Conservation (phyloP, 352 stramenopile species). For the Phytophthora vignae region DNA sequence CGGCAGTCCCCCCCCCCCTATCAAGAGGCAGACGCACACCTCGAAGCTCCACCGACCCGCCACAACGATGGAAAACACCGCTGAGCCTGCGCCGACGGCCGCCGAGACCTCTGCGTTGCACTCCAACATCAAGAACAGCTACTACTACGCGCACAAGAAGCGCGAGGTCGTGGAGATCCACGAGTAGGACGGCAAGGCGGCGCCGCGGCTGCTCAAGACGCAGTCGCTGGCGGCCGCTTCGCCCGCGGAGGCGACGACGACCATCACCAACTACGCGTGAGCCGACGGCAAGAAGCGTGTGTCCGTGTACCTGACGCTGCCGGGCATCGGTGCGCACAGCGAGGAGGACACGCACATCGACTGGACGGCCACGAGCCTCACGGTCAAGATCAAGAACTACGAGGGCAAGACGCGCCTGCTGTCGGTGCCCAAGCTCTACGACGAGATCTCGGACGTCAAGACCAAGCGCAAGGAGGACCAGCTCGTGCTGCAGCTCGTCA, state of each 20-base stretch:
- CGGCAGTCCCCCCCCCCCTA: too few relatives aligned
- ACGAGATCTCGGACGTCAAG: conserved; percentile 83
- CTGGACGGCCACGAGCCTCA: conserved; percentile 66
- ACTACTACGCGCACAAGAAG: conserved; percentile 91
- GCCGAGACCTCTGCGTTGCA: conserved; percentile 69
- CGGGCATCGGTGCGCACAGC: conserved; percentile 62
- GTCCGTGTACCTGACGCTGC: conserved; percentile 79
- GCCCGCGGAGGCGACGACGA: conserved; percentile 49
- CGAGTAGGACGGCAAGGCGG: conserved; percentile 84
- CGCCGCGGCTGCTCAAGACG: conserved; percentile 77
- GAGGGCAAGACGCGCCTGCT: conserved; percentile 80
- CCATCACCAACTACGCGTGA: conserved; percentile 86
- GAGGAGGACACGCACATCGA: conserved; percentile 76
- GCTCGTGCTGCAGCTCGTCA: conserved; percentile 79
- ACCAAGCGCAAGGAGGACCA: conserved; percentile 85
- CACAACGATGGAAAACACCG: conserved; percentile 35
- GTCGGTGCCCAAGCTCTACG: conserved; percentile 73
- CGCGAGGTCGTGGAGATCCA: conserved; percentile 81
- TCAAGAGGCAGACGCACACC: not conserved
- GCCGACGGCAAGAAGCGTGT: conserved; percentile 83
- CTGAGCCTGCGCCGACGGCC: not conserved
- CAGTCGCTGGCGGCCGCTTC: conserved; percentile 37
- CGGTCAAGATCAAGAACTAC: conserved; percentile 69
- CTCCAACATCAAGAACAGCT: conserved; percentile 89
- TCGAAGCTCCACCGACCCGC: not conserved